Evolutionary conservation across 768 basidiomycete genomes (phyloP).

Genomic region (Sutorius australiensis): DNA sequence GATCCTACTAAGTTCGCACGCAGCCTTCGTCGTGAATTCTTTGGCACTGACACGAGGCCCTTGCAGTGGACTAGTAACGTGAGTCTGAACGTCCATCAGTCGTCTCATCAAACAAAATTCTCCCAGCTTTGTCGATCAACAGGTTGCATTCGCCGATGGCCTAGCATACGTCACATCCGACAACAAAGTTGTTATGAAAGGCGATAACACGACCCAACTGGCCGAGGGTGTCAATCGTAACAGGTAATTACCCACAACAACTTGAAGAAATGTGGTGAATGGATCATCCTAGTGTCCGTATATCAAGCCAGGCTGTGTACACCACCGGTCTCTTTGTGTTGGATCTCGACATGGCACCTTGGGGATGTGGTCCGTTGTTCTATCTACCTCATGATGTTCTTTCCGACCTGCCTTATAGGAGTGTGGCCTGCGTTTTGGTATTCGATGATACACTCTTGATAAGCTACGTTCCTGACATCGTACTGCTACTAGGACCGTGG

Average conservation of each 20-base stretch:
- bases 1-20: conserved; percentile 61
- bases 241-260: conserved; percentile 41
- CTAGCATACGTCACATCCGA: conserved; percentile 57
- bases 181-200: conserved; percentile 69
- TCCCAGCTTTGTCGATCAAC: conserved; percentile 57
- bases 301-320: conserved; percentile 60
- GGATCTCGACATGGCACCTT: conserved; percentile 79
- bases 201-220: conserved; percentile 62
- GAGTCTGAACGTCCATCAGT: conserved; percentile 25
- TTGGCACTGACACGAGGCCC: conserved; percentile 12
- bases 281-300: conserved; percentile 56
- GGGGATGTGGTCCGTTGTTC: conserved; percentile 67
- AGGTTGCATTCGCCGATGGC: conserved; percentile 47
- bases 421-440: conserved; percentile 86
- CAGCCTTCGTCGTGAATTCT: conserved; percentile 5
- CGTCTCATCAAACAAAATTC: conserved; percentile 5
- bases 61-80: conserved; percentile 68
- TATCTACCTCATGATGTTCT: background rate
- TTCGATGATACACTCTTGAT: conserved; percentile 1
- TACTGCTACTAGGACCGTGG: conserved; percentile 31
- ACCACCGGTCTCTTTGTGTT: conserved; percentile 81
- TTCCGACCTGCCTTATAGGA: conserved; percentile 35
- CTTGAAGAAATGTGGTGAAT: conserved; percentile 1
- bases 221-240: conserved; percentile 50
- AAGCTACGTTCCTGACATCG: background rate